Percentiles rank a stretch among this genome's conserved stretches.
Evolutionary conservation across 768 basidiomycete genomes (phyloP).

Genomic region (Plicaturopsis crispa): DNA sequence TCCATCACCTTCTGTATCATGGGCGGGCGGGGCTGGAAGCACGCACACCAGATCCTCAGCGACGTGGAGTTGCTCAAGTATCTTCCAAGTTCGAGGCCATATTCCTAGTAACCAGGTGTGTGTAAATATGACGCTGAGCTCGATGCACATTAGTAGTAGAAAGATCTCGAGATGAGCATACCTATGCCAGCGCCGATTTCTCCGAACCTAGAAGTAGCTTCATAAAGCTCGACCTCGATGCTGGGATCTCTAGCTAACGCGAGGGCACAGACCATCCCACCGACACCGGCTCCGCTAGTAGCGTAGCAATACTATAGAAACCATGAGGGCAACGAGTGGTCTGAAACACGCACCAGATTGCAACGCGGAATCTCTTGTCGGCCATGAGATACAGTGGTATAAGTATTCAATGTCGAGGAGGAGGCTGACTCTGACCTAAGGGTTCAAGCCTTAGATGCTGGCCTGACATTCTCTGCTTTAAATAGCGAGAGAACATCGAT

Average conservation of each 20-base stretch:
- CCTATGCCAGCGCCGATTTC: slow-evolving; percentile 26
- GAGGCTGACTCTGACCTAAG: no score
- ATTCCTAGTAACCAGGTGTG: no score
- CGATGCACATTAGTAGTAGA: no score
- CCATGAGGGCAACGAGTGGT: not conserved
- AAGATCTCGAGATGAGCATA: no score
- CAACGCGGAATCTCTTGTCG: not conserved
- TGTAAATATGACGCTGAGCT: no score
- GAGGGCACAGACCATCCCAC: slow-evolving; percentile 29
- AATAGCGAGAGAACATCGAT: no score
- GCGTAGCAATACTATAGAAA: not conserved
- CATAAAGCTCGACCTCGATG: slow-evolving; percentile 24
- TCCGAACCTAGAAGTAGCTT: slow-evolving; percentile 19
- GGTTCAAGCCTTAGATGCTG: no score
- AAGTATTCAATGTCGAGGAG: no score
- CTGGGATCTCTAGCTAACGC: slow-evolving; percentile 19
- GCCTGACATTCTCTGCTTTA: no score
- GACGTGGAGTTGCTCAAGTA: not conserved
- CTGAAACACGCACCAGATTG: not conserved
- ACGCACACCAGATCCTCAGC: slow-evolving; percentile 16
- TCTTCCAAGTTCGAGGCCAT: not conserved
- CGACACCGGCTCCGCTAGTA: slow-evolving; percentile 32
- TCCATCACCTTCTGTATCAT: slow-evolving; percentile 20
- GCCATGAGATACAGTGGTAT: no score
- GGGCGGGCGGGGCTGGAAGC: slow-evolving; percentile 20